phyloP scores from a whole-genome alignment of 2,329 filamentous ascomycete genomes.

The Penicillium sp. region DNA sequence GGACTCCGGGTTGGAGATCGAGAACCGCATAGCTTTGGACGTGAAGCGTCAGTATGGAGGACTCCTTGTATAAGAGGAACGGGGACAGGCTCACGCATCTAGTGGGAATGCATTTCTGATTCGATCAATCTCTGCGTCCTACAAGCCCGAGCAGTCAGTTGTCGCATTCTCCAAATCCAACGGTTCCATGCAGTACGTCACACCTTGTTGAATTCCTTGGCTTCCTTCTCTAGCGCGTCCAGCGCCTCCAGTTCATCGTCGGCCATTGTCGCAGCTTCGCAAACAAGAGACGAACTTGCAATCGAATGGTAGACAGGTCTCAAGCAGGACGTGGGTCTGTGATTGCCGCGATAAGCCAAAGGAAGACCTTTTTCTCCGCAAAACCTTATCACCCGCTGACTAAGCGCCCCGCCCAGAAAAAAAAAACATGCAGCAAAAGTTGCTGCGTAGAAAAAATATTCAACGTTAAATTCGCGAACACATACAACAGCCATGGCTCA shows the following conservation, averaged over 20 bases:
- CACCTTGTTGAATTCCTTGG: slow-evolving; percentile 88
- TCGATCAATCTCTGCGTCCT: slow-evolving; percentile 94
- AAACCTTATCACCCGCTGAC: slow-evolving; percentile 32
- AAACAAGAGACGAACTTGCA: background rate
- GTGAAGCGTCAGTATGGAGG: background rate
- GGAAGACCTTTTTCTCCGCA: slow-evolving; percentile 7
- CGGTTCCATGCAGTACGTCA: slow-evolving; percentile 5
- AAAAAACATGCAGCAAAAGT: slow-evolving; percentile 13
- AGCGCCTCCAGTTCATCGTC: slow-evolving; percentile 71
- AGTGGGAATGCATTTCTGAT: slow-evolving; percentile 87
- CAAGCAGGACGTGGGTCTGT: background rate
- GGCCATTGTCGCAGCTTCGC: slow-evolving; percentile 37
- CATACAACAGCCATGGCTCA: slow-evolving; percentile 29
- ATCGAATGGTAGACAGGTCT: background rate
- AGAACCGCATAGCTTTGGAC: slow-evolving; percentile 76
- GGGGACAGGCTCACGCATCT: slow-evolving; percentile 56
- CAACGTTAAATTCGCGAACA: background rate
- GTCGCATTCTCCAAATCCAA: background rate
- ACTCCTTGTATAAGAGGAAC: background rate
- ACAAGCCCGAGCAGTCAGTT: slow-evolving; percentile 18
- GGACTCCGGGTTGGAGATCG: slow-evolving; percentile 89
- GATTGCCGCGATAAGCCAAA: slow-evolving; percentile 2
- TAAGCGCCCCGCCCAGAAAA: slow-evolving; percentile 26
- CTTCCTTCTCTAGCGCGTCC: slow-evolving; percentile 75
- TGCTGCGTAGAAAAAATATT: background rate